Evolutionary conservation across 2,329 filamentous ascomycete species (phyloP).

Genomic region (Epichloe baconii): DNA sequence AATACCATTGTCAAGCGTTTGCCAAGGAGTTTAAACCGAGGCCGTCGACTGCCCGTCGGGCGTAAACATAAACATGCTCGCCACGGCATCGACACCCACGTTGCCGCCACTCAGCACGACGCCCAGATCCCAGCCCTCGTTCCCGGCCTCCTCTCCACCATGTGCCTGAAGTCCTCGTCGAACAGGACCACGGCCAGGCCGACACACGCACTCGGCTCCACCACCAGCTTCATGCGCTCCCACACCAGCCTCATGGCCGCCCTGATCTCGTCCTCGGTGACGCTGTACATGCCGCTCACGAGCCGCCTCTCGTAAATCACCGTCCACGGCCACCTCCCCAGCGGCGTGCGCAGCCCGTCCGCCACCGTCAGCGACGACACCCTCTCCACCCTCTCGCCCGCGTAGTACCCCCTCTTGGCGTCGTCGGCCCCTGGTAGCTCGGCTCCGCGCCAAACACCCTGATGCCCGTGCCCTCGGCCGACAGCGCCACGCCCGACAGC

Average conservation of each 20-base stretch:
- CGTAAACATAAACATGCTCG: too few species aligned
- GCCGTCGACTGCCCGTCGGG: too few species aligned
- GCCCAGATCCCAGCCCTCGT: too few species aligned
- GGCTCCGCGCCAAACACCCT: conserved; percentile 82
- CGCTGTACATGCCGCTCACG: conserved; percentile 57
- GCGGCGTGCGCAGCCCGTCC: conserved; percentile 74
- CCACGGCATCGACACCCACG: too few species aligned
- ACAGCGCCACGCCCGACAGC: conserved; percentile 70
- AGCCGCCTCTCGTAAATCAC: conserved; percentile 62
- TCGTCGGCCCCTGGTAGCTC: conserved; percentile 71
- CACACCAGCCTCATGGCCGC: conserved; percentile 63
- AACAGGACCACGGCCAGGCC: too few species aligned
- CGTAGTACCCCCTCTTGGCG: conserved; percentile 54
- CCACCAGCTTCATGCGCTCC: conserved; percentile 80
- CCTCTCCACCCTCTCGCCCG: conserved; percentile 47
- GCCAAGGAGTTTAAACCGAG: too few species aligned
- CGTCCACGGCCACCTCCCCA: conserved; percentile 63
- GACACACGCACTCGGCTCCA: conserved; percentile 58
- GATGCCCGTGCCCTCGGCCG: conserved; percentile 54
- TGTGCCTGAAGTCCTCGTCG: too few species aligned
- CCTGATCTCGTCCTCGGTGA: conserved; percentile 71
- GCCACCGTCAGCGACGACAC: conserved; percentile 75
- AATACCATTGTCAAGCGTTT: too few species aligned
- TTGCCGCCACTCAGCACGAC: too few species aligned
- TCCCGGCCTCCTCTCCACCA: too few species aligned